Percentiles rank a stretch among this genome's conserved stretches.
Conservation (phyloP, 768 basidiomycete genomes). For the Leccinum ochraceum region DNA sequence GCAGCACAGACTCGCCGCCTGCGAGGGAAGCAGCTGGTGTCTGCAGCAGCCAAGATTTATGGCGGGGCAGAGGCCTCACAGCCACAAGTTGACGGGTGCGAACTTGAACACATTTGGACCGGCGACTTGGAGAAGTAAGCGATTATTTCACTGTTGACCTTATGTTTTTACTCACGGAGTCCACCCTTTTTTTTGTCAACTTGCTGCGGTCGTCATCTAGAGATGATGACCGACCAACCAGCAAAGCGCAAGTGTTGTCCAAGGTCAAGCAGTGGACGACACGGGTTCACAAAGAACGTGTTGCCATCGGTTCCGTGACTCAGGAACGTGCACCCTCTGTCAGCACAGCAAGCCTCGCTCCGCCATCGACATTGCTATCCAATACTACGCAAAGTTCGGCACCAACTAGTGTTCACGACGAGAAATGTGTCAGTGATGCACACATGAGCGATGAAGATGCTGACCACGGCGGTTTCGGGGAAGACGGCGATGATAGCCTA, state of each 20-base stretch:
- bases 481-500: not conserved
- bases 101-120: not conserved
- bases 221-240: not conserved
- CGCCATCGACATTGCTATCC: not conserved
- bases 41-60: not conserved
- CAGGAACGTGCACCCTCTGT: not conserved
- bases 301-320: not conserved
- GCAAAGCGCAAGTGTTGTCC: not conserved
- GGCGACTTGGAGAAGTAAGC: not conserved
- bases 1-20: not conserved
- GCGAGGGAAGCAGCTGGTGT: not conserved
- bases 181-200: constrained; percentile 1
- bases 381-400: not conserved
- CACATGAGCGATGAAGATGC: not conserved
- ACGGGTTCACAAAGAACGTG: not conserved
- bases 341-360: not conserved
- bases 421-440: not conserved
- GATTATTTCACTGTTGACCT: too few species aligned
- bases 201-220: not conserved
- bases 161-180: not conserved
- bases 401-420: not conserved
- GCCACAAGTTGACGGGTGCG: not conserved
- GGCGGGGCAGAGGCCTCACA: not conserved
- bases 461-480: not conserved
- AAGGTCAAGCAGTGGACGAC: not conserved